Base-by-base conservation (phyloP, 176 grass and related monocot species). In the Bromus sterilis region DNA sequence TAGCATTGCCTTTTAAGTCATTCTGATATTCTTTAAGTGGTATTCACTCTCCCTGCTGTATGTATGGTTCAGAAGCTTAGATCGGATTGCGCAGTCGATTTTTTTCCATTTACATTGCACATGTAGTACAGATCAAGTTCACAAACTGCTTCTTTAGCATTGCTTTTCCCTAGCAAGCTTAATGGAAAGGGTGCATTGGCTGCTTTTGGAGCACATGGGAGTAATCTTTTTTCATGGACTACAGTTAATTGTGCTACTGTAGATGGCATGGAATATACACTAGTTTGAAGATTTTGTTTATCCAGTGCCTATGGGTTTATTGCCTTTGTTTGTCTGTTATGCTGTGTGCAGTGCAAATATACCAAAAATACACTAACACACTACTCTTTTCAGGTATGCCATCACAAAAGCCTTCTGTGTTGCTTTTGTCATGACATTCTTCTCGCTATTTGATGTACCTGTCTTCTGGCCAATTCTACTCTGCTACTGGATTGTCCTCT, bases 381-480 rank as follows among this genome's bases (percentile, higher is more conserved):
- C 44, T 75, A 5, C 57, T 46, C 7, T 77, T 88, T 88, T 32
- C 85, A 95, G 93, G 93, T 95, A 95, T 84, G 82, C 90, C 56
- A 88, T 95, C 78, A 95, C 82, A 56, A 95, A 95, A 83, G 93
- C 93, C 29, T 88, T 92, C 8, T 95, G 79, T 32, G 59, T 95
- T 82, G 93, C 93, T 80, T 95, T 95, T 71, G 25, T 95, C 37
- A 95, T 95, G 93, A 95, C 90, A 40, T 95, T 95, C 85, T 95
- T 95, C 88, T 92, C 93, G 28, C 69, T 95, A 53, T 95, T 95
- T 2, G 93, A 92, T n/a, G 93, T 95, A 74, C 93, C 93, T 48
- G 90, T 95, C 62, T 95, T 92, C 90, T 95, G 90, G 93, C 93
- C 93, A 70, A 95, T 95, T 69, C 90, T 95, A 53, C 85, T 95